Base-by-base conservation (phyloP, 1,139 yeast genomes). In the Suhomyces bokatorum region DNA sequence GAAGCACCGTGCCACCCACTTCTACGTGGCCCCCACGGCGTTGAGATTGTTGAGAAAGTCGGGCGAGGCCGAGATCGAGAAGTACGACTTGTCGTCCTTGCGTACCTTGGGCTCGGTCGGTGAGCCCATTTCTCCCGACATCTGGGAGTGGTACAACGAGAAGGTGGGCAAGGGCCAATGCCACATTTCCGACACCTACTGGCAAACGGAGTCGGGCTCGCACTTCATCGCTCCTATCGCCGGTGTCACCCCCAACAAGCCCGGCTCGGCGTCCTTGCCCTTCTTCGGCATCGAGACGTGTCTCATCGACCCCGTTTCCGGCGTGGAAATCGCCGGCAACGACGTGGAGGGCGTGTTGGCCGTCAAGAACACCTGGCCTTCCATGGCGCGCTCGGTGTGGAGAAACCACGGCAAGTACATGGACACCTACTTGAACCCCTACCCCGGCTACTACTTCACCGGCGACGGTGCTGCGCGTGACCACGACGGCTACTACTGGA, bases 391-490 rank as follows among this genome's bases (percentile, higher is more conserved):
- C 73, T 80, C 97, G 30, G 96, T 93, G 51, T 90, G 89, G 86
- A 85, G 83, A 61, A 89, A 93, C 72, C 97, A 93, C 71, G 74
- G 77, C 54, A 85, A 96, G 68, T 93, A 81, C 75, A 75, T 90
- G 75, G 98, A 91, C 60, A 93, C 98, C 44, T 93, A 93, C 72
- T 77, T 93, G 69, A 85, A 85, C 58, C 98, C 98, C 49, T 93
- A 91, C 77, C 96, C 97, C 50, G 97, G 97, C 46, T 86, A 79
- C 73, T 93, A 93, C 75, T 93, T 93, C 77, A 91, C 98, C 20
- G 99, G 99, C 62, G 99, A 93, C 67, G 98, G 98, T 70, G 98
- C 97, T 43, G 98, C 96, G 47, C 84, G 97, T 70, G 99, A 93
- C 67, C 84, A 85, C 60, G 98, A 93, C 62, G 98, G 98, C 43